Percentiles rank a stretch among this genome's conserved stretches.
phyloP scores from a whole-genome alignment of 2,329 filamentous ascomycete species.

The Blastomyces silverae region DNA sequence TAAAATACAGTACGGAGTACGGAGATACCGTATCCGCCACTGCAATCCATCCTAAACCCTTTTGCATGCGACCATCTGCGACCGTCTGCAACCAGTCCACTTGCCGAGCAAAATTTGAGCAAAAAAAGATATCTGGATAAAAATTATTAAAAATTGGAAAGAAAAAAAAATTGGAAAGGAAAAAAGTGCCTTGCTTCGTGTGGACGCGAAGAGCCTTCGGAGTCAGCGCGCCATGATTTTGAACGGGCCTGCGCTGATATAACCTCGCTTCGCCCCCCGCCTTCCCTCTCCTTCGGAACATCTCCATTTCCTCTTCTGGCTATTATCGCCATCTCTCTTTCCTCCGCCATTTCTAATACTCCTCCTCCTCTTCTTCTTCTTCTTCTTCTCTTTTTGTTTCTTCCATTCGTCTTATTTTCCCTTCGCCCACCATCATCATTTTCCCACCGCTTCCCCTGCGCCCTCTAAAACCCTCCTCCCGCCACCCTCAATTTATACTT shows the following conservation, averaged over 20 bases:
- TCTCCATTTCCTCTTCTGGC: constrained; percentile 19
- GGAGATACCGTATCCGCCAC: constrained; percentile 12
- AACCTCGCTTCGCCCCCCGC: constrained; percentile 25
- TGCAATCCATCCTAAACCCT: constrained; percentile 7
- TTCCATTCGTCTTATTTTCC: constrained; percentile 16
- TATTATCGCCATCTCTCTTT: constrained; percentile 21
- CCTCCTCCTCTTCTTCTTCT: constrained; percentile 16
- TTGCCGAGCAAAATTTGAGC: constrained; percentile 4
- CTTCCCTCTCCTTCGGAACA: constrained; percentile 14
- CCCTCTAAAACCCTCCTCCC: constrained; percentile 18
- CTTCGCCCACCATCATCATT: not conserved
- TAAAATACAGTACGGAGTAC: constrained; percentile 1
- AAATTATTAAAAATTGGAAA: not conserved
- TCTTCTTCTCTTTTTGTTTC: constrained; percentile 19
- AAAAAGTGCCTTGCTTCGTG: constrained; percentile 4
- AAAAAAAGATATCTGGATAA: not conserved
- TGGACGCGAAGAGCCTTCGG: constrained; percentile 5
- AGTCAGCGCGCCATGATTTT: constrained; percentile 18
- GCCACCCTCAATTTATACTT: constrained; percentile 9
- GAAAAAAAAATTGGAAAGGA: not conserved
- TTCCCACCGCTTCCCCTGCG: constrained; percentile 19
- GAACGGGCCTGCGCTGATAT: constrained; percentile 14
- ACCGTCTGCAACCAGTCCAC: constrained; percentile 17
- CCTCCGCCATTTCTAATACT: constrained; percentile 20
- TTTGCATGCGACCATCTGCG: constrained; percentile 19